A percentile compares a stretch with the other conserved stretches of the same genome.
These are phyloP conservation scores for Castanospermum australe DNA, from an alignment of 306 rosid genomes.

Conservation along the genomic window DNA sequence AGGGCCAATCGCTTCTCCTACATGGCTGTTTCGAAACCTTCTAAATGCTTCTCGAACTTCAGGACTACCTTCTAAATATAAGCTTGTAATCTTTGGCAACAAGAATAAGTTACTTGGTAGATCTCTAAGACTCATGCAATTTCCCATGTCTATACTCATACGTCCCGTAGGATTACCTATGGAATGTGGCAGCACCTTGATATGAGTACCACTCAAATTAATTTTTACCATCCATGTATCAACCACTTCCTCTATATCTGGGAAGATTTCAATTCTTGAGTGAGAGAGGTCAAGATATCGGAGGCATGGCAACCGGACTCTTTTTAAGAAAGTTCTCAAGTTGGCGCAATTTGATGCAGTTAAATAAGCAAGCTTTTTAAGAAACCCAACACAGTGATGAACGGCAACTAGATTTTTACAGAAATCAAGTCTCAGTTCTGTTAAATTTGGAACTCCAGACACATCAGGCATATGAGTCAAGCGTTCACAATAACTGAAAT, in stretches of 20 bases:
- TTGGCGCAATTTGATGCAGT: too few species aligned
- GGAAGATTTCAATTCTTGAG: too few species aligned
- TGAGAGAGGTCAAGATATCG: too few species aligned
- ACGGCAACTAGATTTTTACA: too few species aligned
- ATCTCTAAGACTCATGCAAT: not conserved
- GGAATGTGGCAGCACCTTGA: not conserved
- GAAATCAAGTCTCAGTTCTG: too few species aligned
- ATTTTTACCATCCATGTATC: too few species aligned
- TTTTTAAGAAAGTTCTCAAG: too few species aligned
- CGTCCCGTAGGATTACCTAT: not conserved
- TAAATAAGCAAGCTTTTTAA: too few species aligned
- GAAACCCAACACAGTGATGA: too few species aligned
- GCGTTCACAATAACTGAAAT: not conserved
- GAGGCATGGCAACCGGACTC: too few species aligned
- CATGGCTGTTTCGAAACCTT: not conserved
- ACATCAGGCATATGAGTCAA: not conserved
- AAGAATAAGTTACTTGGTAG: not conserved
- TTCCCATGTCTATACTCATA: not conserved
- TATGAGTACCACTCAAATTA: not conserved
- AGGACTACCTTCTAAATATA: not conserved
- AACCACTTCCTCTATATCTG: too few species aligned
- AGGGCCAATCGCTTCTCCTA: too few species aligned
- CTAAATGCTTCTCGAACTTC: not conserved
- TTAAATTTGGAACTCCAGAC: not conserved
- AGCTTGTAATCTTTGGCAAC: not conserved